phyloP scores from a whole-genome alignment of 1,284 basidiomycete species.

The Microbotryum scabiosae region DNA sequence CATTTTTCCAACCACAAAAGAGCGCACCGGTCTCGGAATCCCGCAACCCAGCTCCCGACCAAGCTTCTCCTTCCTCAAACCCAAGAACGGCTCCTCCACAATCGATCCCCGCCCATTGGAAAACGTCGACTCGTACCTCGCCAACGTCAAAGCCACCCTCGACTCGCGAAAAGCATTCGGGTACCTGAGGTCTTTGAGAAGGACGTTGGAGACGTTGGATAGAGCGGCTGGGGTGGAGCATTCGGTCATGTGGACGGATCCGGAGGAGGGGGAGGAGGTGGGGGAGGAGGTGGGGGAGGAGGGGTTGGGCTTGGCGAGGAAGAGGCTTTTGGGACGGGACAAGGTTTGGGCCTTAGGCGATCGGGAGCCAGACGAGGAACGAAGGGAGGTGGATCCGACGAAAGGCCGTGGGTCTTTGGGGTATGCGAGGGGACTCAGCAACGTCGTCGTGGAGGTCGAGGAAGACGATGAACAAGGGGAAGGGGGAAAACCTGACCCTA shows the following conservation, averaged over 20 bases:
- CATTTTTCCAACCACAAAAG: no score
- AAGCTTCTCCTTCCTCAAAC: no score
- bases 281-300: conserved; percentile 19
- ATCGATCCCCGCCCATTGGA: no score
- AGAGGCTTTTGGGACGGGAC: conserved; percentile 5
- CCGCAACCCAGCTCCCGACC: no score
- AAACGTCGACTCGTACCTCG: conserved; percentile 11
- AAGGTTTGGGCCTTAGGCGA: conserved; percentile 11
- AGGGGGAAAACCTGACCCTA: background rate
- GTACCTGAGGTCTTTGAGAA: conserved; percentile 19
- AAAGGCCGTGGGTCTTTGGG: conserved; percentile 8
- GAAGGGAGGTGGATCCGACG: conserved; percentile 1
- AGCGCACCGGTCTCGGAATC: no score
- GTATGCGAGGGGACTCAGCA: conserved; percentile 21
- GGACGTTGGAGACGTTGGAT: conserved; percentile 32
- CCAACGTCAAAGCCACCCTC: conserved; percentile 8
- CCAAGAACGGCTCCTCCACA: no score
- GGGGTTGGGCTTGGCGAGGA: background rate
- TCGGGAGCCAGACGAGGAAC: conserved; percentile 12
- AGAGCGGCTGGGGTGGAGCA: conserved; percentile 20
- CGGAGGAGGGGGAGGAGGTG: conserved; percentile 23
- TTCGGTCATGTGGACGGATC: conserved; percentile 30
- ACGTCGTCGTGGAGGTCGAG: conserved; percentile 16
- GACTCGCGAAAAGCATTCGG: conserved; percentile 24
- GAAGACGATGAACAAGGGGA: conserved; percentile 18